Evolutionary conservation across 2,329 filamentous ascomycete species (phyloP).

Genomic region (Catunica adiposa): DNA sequence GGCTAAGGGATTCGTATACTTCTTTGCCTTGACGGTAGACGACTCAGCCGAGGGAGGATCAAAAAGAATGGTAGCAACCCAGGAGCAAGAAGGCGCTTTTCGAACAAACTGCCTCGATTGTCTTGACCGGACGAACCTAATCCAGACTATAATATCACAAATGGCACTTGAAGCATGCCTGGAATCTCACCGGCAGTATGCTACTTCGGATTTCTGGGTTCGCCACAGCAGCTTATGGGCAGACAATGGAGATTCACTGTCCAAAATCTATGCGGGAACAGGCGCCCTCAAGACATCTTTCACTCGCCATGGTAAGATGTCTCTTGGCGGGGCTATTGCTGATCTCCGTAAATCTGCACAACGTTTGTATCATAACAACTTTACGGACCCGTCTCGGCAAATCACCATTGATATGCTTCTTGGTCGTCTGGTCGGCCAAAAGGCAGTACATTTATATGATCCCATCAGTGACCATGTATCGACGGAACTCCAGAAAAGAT

Average conservation of each 20-base stretch:
- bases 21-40: constrained; percentile 57
- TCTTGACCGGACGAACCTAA: constrained; percentile 84
- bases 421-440: constrained; percentile 68
- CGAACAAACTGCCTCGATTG: constrained; percentile 94
- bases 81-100: constrained; percentile 92
- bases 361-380: constrained; percentile 92
- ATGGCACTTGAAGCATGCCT: constrained; percentile 84
- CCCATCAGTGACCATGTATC: constrained; percentile 86
- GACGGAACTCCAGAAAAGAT: constrained; percentile 51
- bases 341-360: constrained; percentile 91
- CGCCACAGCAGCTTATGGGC: constrained; percentile 89
- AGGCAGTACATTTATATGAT: constrained; percentile 73
- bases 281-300: constrained; percentile 92
- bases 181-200: constrained; percentile 49
- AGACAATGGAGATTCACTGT: constrained; percentile 87
- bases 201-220: constrained; percentile 73
- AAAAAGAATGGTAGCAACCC: constrained; percentile 44
- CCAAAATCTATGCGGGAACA: constrained; percentile 90
- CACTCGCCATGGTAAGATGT: constrained; percentile 90
- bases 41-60: constrained; percentile 27
- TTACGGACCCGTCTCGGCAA: constrained; percentile 81
- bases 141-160: constrained; percentile 88
- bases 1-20: constrained; percentile 83
- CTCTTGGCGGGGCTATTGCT: constrained; percentile 78
- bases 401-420: constrained; percentile 89